Conservation (phyloP, 2,329 filamentous ascomycete species). For the Polychaeton citri region DNA sequence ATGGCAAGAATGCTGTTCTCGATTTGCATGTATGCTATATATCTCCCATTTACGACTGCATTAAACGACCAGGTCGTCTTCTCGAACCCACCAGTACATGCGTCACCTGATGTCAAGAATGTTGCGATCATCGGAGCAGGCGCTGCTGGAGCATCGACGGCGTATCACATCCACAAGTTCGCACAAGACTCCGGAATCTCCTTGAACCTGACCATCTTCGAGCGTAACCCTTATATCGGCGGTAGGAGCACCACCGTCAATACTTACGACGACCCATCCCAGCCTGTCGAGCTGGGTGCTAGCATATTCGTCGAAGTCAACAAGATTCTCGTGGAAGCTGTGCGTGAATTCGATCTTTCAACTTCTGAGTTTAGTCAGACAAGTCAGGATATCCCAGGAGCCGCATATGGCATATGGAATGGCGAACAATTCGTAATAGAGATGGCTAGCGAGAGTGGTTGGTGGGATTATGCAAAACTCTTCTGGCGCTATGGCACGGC, state of each 20-base stretch:
- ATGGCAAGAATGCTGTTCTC: no score
- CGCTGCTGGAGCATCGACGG: slow-evolving; percentile 72
- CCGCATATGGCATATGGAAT: slow-evolving; percentile 70
- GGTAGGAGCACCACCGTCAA: slow-evolving; percentile 79
- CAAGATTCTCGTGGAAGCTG: slow-evolving; percentile 64
- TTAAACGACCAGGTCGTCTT: not conserved
- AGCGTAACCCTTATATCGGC: slow-evolving; percentile 63
- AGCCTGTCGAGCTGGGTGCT: slow-evolving; percentile 74
- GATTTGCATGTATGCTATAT: no score
- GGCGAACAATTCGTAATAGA: slow-evolving; percentile 60
- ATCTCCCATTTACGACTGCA: not conserved
- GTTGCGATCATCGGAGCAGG: slow-evolving; percentile 55
- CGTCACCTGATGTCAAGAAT: not conserved
- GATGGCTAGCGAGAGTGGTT: slow-evolving; percentile 47
- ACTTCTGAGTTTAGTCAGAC: slow-evolving; percentile 26
- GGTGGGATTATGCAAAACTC: slow-evolving; percentile 70
- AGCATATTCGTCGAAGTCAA: slow-evolving; percentile 86
- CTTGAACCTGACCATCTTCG: slow-evolving; percentile 77
- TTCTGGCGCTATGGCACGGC: slow-evolving; percentile 76
- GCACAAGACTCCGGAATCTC: slow-evolving; percentile 46
- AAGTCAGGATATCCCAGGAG: slow-evolving; percentile 35
- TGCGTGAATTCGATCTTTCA: slow-evolving; percentile 55
- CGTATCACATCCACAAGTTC: slow-evolving; percentile 67
- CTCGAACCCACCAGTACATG: not conserved
- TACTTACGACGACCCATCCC: slow-evolving; percentile 51